phyloP scores from a whole-genome alignment of 306 rosid genomes.

The Acacia acuminata region DNA sequence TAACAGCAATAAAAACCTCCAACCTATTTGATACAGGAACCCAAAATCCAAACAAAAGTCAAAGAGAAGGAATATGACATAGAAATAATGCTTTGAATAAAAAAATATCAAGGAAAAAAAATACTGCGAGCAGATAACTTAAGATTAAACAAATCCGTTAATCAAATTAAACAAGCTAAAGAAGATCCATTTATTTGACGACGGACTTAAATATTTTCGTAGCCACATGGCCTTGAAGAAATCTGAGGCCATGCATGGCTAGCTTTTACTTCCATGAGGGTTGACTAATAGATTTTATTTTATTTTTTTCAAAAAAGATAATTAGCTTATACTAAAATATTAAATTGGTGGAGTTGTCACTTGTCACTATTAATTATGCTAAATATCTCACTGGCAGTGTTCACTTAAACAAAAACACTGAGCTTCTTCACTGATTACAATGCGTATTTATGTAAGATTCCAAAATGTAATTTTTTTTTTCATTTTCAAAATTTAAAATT shows the following conservation, averaged over 20 bases:
- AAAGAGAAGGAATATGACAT: neutral
- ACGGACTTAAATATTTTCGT: neutral
- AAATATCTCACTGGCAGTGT: neutral
- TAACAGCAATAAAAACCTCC: neutral
- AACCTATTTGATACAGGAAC: neutral
- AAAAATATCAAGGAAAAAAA: neutral
- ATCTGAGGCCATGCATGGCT: neutral
- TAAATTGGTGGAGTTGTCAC: neutral
- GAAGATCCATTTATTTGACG: neutral
- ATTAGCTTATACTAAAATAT: neutral
- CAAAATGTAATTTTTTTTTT: neutral
- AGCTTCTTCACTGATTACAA: neutral
- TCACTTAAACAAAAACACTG: neutral
- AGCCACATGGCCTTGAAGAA: neutral
- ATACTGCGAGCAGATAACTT: neutral
- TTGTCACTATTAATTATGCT: neutral
- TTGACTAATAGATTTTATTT: neutral
- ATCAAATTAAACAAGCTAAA: neutral
- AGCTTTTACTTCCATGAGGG: neutral
- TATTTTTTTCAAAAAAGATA: neutral
- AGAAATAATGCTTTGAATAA: neutral
- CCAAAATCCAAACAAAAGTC: neutral
- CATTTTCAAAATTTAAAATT: neutral
- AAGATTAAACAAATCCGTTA: neutral
- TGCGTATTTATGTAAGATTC: conserved; percentile 18